Evolutionary conservation across 768 basidiomycete species (phyloP).

Genomic region (Coprinopsis cinerea): DNA sequence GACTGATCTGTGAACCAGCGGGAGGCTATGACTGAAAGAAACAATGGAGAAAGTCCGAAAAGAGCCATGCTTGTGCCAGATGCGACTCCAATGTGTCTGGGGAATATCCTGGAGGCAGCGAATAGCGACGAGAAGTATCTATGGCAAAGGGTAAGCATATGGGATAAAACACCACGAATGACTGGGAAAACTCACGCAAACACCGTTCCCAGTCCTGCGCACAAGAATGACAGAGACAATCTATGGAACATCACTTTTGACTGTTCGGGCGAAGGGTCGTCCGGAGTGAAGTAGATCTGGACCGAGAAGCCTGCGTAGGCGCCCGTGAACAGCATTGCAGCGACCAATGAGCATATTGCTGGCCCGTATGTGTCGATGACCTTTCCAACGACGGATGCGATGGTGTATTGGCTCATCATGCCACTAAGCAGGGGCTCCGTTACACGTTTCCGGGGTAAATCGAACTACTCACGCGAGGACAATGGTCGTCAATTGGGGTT

Average conservation of each 20-base stretch:
- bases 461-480: slow-evolving; percentile 56
- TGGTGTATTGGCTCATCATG: slow-evolving; percentile 77
- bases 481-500: slow-evolving; percentile 75
- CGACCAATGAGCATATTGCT: slow-evolving; percentile 57
- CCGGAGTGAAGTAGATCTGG: slow-evolving; percentile 45
- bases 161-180: background rate
- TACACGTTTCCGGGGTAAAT: background rate
- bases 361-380: slow-evolving; percentile 65
- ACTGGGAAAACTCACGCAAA: slow-evolving; percentile 55
- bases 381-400: slow-evolving; percentile 64
- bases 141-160: background rate
- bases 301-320: slow-evolving; percentile 62
- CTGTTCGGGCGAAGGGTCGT: slow-evolving; percentile 30
- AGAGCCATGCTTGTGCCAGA: slow-evolving; percentile 64
- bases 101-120: slow-evolving; percentile 67
- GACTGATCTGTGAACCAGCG: slow-evolving; percentile 46
- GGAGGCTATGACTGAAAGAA: slow-evolving; percentile 62
- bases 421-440: slow-evolving; percentile 41
- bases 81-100: slow-evolving; percentile 56
- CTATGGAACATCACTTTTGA: slow-evolving; percentile 37
- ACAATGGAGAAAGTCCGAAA: slow-evolving; percentile 78
- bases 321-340: slow-evolving; percentile 49
- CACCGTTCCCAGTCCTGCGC: slow-evolving; percentile 63
- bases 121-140: slow-evolving; percentile 72
- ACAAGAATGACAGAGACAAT: slow-evolving; percentile 52